Percentiles rank a stretch among this genome's conserved stretches.
These are phyloP conservation scores for Pythium grandisporangium DNA, from an alignment of 352 stramenopile genomes.

Conservation along the genomic window DNA sequence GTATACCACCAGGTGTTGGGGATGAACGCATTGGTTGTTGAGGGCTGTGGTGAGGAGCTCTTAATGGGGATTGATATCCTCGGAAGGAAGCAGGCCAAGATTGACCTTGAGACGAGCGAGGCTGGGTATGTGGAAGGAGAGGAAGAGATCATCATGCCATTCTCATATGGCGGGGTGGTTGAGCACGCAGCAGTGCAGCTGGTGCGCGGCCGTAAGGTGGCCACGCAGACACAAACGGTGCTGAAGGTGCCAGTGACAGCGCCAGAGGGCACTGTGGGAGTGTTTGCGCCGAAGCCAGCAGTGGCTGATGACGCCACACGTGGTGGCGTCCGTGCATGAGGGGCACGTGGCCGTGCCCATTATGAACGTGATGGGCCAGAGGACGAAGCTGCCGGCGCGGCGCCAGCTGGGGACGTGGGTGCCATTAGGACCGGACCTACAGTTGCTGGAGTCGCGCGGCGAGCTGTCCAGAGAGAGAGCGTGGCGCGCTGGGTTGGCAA, in stretches of 20 bases:
- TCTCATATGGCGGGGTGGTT: neutral
- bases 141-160: neutral
- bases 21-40: neutral
- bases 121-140: neutral
- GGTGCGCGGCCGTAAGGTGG: slow-evolving; percentile 2
- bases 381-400: slow-evolving; percentile 5
- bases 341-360: slow-evolving; percentile 1
- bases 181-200: slow-evolving; percentile 1
- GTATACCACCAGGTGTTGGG: neutral
- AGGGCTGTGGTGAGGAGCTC: neutral
- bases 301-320: slow-evolving; percentile 6
- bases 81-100: neutral
- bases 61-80: neutral
- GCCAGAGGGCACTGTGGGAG: slow-evolving; percentile 2
- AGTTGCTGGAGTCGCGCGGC: slow-evolving; percentile 5
- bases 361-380: slow-evolving; percentile 8
- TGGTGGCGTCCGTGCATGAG: neutral
- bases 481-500: slow-evolving; percentile 1
- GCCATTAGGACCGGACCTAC: slow-evolving; percentile 2
- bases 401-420: slow-evolving; percentile 7
- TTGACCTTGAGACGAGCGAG: neutral
- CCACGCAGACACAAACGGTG: slow-evolving; percentile 1
- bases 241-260: slow-evolving; percentile 4
- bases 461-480: neutral
- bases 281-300: neutral